Percentiles rank a stretch among this genome's conserved stretches.
phyloP scores from a whole-genome alignment of 2,329 filamentous ascomycete genomes.

The Penicillium sp. region DNA sequence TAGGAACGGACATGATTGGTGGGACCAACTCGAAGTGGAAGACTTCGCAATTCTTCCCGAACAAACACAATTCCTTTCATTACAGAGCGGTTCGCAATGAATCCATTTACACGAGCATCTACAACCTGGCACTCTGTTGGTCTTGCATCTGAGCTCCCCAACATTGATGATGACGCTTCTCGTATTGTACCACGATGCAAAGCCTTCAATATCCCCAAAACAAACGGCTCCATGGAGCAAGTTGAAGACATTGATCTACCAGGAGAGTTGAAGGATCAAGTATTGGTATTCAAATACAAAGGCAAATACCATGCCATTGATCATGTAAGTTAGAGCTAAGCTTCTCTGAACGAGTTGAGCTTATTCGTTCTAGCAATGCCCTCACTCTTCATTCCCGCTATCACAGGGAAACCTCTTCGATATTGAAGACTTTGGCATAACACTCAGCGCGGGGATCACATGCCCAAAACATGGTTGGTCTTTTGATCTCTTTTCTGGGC shows the following conservation, averaged over 20 bases:
- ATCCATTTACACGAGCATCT: slow-evolving; percentile 21
- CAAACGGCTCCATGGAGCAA: slow-evolving; percentile 29
- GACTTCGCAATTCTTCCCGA: background rate
- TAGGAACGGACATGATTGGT: background rate
- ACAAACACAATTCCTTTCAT: background rate
- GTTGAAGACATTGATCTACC: slow-evolving; percentile 34
- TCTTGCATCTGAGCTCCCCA: slow-evolving; percentile 54
- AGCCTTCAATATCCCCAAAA: slow-evolving; percentile 52
- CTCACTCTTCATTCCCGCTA: slow-evolving; percentile 66
- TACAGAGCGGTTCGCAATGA: slow-evolving; percentile 12
- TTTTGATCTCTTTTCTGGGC: slow-evolving; percentile 66
- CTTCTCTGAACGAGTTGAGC: background rate
- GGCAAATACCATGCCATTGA: slow-evolving; percentile 67
- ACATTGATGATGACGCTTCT: slow-evolving; percentile 45
- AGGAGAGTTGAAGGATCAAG: slow-evolving; percentile 55
- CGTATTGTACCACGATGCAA: slow-evolving; percentile 55
- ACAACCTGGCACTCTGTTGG: slow-evolving; percentile 55
- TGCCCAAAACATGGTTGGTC: slow-evolving; percentile 72
- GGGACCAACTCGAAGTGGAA: background rate
- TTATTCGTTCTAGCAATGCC: slow-evolving; percentile 55
- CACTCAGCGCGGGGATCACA: slow-evolving; percentile 54
- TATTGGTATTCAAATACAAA: slow-evolving; percentile 64
- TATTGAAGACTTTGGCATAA: slow-evolving; percentile 67
- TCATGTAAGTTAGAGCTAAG: slow-evolving; percentile 51
- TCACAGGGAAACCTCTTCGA: slow-evolving; percentile 64